Percentiles rank a stretch among this genome's conserved stretches.
phyloP scores from a whole-genome alignment of 805 yeast species.

The Starmerella potacharoeniae region DNA sequence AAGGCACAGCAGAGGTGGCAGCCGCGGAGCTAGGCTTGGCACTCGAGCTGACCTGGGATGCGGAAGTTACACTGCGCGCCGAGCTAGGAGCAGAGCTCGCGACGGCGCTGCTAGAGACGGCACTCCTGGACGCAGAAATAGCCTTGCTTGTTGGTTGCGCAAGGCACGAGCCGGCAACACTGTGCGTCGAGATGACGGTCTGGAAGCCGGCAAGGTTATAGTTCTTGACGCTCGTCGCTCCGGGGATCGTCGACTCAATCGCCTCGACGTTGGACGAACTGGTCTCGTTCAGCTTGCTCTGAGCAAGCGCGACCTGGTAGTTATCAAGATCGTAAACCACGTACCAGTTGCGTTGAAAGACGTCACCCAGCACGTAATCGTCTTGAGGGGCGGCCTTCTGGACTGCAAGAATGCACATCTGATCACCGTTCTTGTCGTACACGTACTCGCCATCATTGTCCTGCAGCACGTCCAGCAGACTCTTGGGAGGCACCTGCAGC shows the following conservation, averaged over 20 bases:
- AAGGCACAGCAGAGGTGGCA: no score
- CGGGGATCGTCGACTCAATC: slow-evolving; percentile 13
- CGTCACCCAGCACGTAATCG: slow-evolving; percentile 48
- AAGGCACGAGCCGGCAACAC: background rate
- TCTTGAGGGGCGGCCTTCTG: slow-evolving; percentile 23
- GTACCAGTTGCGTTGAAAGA: slow-evolving; percentile 52
- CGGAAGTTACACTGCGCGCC: no score
- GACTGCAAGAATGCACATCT: slow-evolving; percentile 19
- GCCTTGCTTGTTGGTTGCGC: background rate
- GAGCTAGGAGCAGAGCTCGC: no score
- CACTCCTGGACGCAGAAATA: background rate
- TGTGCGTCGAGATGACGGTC: background rate
- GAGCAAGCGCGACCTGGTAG: slow-evolving; percentile 46
- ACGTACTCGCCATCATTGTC: slow-evolving; percentile 11
- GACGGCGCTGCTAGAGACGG: no score
- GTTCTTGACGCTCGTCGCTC: slow-evolving; percentile 13
- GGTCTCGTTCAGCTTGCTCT: slow-evolving; percentile 28
- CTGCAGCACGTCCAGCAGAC: slow-evolving; percentile 7
- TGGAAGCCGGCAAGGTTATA: background rate
- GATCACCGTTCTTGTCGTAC: slow-evolving; percentile 9
- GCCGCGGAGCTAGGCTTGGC: no score
- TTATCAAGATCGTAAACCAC: slow-evolving; percentile 56
- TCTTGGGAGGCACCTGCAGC: slow-evolving; percentile 35
- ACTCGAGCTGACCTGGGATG: no score
- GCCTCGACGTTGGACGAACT: slow-evolving; percentile 20